Base-by-base conservation (phyloP, 768 basidiomycete genomes). In the Termitomyces sp. region DNA sequence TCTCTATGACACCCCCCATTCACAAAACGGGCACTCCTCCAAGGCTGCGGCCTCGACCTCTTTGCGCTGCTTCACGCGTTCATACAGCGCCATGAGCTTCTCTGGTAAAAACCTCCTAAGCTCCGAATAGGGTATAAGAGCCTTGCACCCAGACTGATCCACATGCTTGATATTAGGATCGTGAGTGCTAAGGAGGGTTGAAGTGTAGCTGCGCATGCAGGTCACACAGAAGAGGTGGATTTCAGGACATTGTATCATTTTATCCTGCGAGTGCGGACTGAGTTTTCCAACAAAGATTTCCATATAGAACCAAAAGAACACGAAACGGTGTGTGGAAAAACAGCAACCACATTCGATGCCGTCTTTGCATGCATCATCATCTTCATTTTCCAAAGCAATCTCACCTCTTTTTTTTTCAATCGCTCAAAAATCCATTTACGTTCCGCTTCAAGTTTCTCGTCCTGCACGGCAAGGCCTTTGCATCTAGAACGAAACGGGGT, bases 21-120 rank as follows among this genome's bases (percentile, higher is more conserved):
- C 91, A 72, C 94, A 97, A 62, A 87, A 91, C 4, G 94, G 94
- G 68, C 94, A 97, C 63, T 89, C 89, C 69, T 94, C 93, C 36
- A 97, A 66, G 2, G 79, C 84, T 18, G 94, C 94, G 0, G 79
- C 82, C 56, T 88, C 84, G 32, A 96, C 83, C 62, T 93, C 90
- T 67, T 90, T 88, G 37, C 81, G 82, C 66, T 90, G 89, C 61
- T 83, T 82, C 29, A 94, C 81, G 29, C 87, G 79, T 57, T 89
- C 82, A 63, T 88, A 94, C 12, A 94, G 74, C 27, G 74, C 76
- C 60, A 88, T 74, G 5, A 91, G 77, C 67, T 88, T 92, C 4
- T 72, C 68, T 1, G 86, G 72, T 6, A 96, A 79, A 64, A 88
- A 80, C 1, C 89, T 83, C 31, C 68, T 69, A 10, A 96, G 79